Base-by-base conservation (phyloP, 2,329 filamentous ascomycete genomes). In the Talaromyces sp. region DNA sequence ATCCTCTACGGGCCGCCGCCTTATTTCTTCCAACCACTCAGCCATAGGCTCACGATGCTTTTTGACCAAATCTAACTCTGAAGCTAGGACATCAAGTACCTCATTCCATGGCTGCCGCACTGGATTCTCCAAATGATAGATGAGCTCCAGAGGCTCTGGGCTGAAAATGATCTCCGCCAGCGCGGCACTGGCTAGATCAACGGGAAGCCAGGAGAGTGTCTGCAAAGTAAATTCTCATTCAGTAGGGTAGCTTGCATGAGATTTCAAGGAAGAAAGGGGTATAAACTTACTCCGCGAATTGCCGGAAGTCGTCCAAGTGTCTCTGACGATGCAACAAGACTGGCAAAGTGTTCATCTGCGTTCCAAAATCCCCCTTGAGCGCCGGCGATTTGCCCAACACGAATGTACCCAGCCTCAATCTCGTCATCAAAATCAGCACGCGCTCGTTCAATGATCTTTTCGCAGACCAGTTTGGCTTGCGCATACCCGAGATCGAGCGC, bases 91-190 rank as follows among this genome's bases (percentile, higher is more conserved):
- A 3, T 56, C 25, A 3, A 73, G 70, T 71, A 81, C 77, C 0
- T 76, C 69, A 3, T 63, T 63, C 80, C 80, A 82, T 0, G 73
- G 65, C 66, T 82, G 80, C 0, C 79, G 63, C 2, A 77, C 70
- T 0, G 80, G 80, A 64, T 82, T 81, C 7, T 82, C 80, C 50
- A 83, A 74, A 67, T 82, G 80, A 66, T 82, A 83, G 33, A 82
- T 70, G 1, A 73, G 70, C 43, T 77, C 72, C 0, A 72, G 66
- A 0, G 58, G 66, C 2, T 45, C 35, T 1, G 71, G 65, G 2
- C 47, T 33, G 1, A 74, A 37, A 1, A 78, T 54, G 1, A 82
- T 66, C 5, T 82, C 79, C 3, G 50, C 66, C 3, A 78, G 50
- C 0, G 73, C 70, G 9, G 61, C 70, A 0, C 80, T 79, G 3